Evolutionary conservation across 495 filamentous ascomycete species (phyloP).

Genomic region (Xylaria sp.): DNA sequence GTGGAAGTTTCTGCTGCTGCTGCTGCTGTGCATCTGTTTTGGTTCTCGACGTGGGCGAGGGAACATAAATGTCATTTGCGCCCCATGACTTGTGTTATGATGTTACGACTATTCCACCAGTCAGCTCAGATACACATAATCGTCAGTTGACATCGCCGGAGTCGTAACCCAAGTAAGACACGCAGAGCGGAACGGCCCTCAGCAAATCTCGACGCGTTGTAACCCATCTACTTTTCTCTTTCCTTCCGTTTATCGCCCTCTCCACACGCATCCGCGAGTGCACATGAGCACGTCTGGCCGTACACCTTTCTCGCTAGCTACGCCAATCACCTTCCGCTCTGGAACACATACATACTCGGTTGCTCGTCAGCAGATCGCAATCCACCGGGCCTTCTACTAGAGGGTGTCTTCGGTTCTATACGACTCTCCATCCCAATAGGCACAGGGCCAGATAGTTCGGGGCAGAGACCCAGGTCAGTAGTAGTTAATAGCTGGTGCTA

Average conservation of each 20-base stretch:
- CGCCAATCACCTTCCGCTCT: slow-evolving; percentile 25
- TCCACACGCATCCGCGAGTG: slow-evolving; percentile 27
- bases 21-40: not conserved
- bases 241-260: slow-evolving; percentile 11
- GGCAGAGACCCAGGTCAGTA: slow-evolving; percentile 1
- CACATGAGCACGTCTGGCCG: slow-evolving; percentile 15
- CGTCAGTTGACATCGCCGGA: slow-evolving; percentile 21
- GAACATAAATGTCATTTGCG: slow-evolving; percentile 20
- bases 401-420: not conserved
- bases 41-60: not conserved
- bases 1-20: not conserved
- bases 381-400: not conserved
- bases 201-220: slow-evolving; percentile 23
- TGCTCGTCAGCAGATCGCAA: slow-evolving; percentile 19
- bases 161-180: slow-evolving; percentile 22
- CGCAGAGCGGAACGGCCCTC: slow-evolving; percentile 31
- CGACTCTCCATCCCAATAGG: not conserved
- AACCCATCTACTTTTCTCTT: slow-evolving; percentile 12
- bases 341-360: slow-evolving; percentile 14
- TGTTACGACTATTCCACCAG: slow-evolving; percentile 8
- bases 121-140: slow-evolving; percentile 6
- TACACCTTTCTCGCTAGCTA: slow-evolving; percentile 24
- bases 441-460: not conserved
- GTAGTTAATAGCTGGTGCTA: slow-evolving; percentile 5
- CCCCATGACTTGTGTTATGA: slow-evolving; percentile 15